Evolutionary conservation across 164 flowering plant species (phyloP), one percentile per base, ranked within the genome.

Genomic region (Piper longum): DNA sequence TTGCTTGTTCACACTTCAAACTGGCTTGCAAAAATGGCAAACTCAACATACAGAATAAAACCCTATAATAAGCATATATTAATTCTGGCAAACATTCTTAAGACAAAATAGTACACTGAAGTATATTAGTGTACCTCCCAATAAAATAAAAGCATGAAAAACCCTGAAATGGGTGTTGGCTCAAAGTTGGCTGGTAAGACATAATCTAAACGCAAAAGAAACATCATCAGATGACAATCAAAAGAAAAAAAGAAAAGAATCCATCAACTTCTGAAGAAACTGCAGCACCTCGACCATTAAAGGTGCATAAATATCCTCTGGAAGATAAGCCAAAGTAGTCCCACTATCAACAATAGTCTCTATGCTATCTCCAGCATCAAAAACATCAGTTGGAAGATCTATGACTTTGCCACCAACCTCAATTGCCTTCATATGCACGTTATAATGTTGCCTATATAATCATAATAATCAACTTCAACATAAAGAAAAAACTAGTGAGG

Each of bases 341-440:
- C 98, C 98, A 71, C 97, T 90, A 68, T 93, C 98, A 68, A 93
- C 79, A 43, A 93, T 83, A 48, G 97, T 77, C 63, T 88, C 90
- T 70, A 67, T 79, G 18, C 63, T 61, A 14, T 62, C 74, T 43
- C 78, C 88, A 43, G 76, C 63, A 48, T 75, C 85, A 74, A 83
- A 85, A 59, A 69, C 55, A 75, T 81, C 86, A 51, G 87, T 60
- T n/a, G 96, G 86, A 73, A 90, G 83, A n/a, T 81, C 66, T 66
- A 93, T 71, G 66, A 74, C 76, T 57, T 69, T 61, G 70, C 81
- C 83, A 71, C 84, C 96, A 66, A 93, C 92, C 64, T 84, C 88
- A 74, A 90, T 71, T 60, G 74, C 75, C 81, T 78, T 83, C 85
- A 90, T 62, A 67, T 69, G 41, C 57, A 93, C 90, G 78, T 85